Evolutionary conservation across 2,329 filamentous ascomycete species (phyloP), one percentile per base, ranked within the genome.

Genomic region (Neonectria magnoliae): DNA sequence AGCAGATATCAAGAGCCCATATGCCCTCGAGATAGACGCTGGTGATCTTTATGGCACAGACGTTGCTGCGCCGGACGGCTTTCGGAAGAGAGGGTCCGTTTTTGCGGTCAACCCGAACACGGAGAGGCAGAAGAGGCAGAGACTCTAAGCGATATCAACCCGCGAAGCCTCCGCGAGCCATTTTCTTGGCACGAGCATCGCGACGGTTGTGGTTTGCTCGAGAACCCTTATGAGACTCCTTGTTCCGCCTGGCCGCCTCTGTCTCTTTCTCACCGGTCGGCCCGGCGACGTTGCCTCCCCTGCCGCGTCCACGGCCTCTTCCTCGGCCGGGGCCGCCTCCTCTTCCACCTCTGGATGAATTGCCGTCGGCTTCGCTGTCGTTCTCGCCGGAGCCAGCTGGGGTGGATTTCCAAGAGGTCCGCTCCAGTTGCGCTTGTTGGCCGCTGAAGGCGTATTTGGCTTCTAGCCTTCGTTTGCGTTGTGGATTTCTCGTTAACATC

Each of bases 161-260:
- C 13, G 77, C 70, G 47, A 82, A 77, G 1, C 80, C 80, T 18
- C 80, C 81, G 27, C 88, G 83, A 14, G 86, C 86, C 87, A 91
- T 89, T 80, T 91, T 91, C 74, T 79, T 88, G 13, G 88, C 88
- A 38, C 87, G 81, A 64, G 86, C 86, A 75, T 97, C 92, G 54
- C 93, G 87, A 27, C 94, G 88, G 77, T 93, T 96, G 76, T 97
- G 94, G 76, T 97, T 97, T 33, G 93, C 94, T 65, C 91, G 84
- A 22, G 91, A 92, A 3, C 90, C 86, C 78, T 97, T 97, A 71
- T 90, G 92, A 27, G 91, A 89, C 75, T 97, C 94, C 76, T 97
- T 97, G 67, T 87, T 86, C 72, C 90, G 86, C 69, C 93, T 85
- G 10, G 92, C 90, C 58, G 83, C 81, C 69, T 93, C 89, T 0